Percentiles rank a stretch among this genome's conserved stretches.
Evolutionary conservation across 371 early-diverging fungal genomes (phyloP).

Genomic region (Parasitella parasitica): DNA sequence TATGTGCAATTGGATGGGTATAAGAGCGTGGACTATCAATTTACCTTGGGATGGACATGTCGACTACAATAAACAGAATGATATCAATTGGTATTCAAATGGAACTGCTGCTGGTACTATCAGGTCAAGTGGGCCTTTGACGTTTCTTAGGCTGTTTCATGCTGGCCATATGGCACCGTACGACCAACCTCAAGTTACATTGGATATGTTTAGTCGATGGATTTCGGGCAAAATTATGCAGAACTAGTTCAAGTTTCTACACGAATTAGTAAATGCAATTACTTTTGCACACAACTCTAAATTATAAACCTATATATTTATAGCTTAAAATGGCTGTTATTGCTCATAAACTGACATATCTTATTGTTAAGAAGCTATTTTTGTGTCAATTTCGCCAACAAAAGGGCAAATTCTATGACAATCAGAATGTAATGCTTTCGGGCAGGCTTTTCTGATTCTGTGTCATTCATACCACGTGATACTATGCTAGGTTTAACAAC

Average conservation of each 20-base stretch:
- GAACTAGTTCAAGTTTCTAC: background rate
- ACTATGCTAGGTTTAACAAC: too few species aligned
- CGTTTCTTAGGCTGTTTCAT: conserved; percentile 80
- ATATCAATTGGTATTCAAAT: conserved; percentile 49
- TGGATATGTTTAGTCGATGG: conserved; percentile 71
- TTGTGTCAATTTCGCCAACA: too few species aligned
- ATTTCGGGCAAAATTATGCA: background rate
- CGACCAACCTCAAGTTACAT: conserved; percentile 53
- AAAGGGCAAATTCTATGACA: too few species aligned
- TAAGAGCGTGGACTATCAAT: conserved; percentile 85
- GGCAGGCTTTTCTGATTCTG: too few species aligned
- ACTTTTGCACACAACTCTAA: too few species aligned
- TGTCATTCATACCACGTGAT: too few species aligned
- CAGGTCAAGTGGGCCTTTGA: conserved; percentile 63
- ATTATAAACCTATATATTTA: too few species aligned
- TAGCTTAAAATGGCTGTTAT: too few species aligned
- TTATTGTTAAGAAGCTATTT: too few species aligned
- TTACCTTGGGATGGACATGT: conserved; percentile 79
- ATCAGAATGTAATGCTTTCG: too few species aligned
- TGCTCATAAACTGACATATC: too few species aligned
- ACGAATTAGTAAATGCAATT: too few species aligned
- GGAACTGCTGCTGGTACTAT: conserved; percentile 70
- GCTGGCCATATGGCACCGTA: conserved; percentile 90
- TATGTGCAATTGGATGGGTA: conserved; percentile 91
- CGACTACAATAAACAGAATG: conserved; percentile 62